Base-by-base conservation (phyloP, 2,329 filamentous ascomycete species). In the Aaosphaeria pasadenensis region DNA sequence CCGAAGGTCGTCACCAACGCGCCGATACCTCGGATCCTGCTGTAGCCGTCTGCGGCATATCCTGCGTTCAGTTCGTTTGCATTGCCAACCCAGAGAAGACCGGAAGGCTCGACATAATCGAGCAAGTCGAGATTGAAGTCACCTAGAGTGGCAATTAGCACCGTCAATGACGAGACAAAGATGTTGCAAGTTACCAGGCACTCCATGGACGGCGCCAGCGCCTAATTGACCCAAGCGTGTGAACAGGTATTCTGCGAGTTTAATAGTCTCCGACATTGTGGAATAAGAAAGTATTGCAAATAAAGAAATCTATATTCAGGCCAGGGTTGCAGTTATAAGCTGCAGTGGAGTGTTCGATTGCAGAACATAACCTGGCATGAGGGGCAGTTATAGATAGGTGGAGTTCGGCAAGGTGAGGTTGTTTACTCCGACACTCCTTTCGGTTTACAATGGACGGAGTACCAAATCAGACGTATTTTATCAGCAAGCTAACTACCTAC, bases 11-110 rank as follows among this genome's bases (percentile, higher is more conserved):
- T 77, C 46, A 76, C 63, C 6, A 77, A 57, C n/a, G 74, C 74
- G 24, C 69, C 64, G 29, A 75, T 64, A 53, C 74, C 74, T 48
- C 75, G 75, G 48, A 76, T 64, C 28, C 75, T 59, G 30, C 72
- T 74, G 54, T 77, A 77, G 40, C 72, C 72, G 54, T 75, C 73
- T 42, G 74, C 72, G 5, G 74, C 73, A 54, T 77, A 77, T 5
- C 66, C 76, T 6, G 75, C 74, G 51, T 80, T 80, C 40, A 81
- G 71, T 60, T 81, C 78, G 55, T 81, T 81, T 43, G 71, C 68
- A 48, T 75, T 80, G 50, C 78, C 78, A 30, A 39, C 45, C 57
- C 57, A 60, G 9, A 13, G 45, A 5, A 60, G 44, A 17, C 48
- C 51, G 30, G 48, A 49, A 11, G 50, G 49, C 5, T 40, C 38